phyloP scores from a whole-genome alignment of 345 rosid genomes.

The Trapa incisa region DNA sequence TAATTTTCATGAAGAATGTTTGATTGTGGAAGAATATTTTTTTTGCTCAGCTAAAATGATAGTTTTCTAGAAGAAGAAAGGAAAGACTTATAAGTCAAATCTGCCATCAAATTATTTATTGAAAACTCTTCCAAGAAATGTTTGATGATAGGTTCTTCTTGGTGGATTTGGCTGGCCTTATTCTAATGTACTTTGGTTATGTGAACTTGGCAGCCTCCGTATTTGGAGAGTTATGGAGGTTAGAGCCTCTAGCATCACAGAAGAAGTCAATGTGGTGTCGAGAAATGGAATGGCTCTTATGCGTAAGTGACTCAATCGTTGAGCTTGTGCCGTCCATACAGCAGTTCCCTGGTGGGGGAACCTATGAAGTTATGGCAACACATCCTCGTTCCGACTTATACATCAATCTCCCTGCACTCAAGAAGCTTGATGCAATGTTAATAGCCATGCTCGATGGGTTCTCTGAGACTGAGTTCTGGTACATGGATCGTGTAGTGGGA shows the following conservation, averaged over 20 bases:
- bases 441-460: conserved; percentile 72
- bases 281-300: conserved; percentile 88
- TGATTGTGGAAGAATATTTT: too few species aligned
- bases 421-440: conserved; percentile 92
- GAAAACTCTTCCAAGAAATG: neutral
- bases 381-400: conserved; percentile 80
- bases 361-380: conserved; percentile 84
- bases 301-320: conserved; percentile 83
- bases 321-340: conserved; percentile 93
- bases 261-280: conserved; percentile 91
- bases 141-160: neutral
- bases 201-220: conserved; percentile 52
- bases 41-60: too few species aligned
- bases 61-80: too few species aligned
- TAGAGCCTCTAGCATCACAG: conserved; percentile 71
- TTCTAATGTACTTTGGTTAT: neutral
- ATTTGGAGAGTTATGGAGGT: conserved; percentile 92
- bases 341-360: conserved; percentile 84
- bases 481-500: conserved; percentile 74
- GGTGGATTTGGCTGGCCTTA: neutral
- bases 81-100: too few species aligned
- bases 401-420: conserved; percentile 91
- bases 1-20: too few species aligned
- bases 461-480: conserved; percentile 66
- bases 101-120: neutral